Base-by-base conservation (phyloP, 352 stramenopile genomes). In the Phytophthora sansomeana region DNA sequence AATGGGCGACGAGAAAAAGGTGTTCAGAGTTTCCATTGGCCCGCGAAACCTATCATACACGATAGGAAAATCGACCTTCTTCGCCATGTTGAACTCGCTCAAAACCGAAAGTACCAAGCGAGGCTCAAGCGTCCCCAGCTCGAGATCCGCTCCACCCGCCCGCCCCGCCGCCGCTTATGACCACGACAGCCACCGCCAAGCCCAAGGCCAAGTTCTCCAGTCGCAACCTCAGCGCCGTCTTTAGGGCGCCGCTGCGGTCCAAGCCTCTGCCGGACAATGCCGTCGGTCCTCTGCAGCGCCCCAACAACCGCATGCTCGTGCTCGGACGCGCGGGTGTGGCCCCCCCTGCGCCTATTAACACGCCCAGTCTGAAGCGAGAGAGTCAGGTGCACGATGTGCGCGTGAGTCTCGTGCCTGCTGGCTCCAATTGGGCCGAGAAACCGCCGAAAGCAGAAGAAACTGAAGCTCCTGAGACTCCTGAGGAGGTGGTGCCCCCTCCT, bases 311-410 rank as follows among this genome's bases (percentile, higher is more conserved):
- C 58, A 84, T 90, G 80, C 66, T 90, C 33, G 80, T 92, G 56
- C 67, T 92, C 43, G 73, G 75, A 16, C 63, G 55, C 13, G 50
- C 72, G 24, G 48, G 62, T 11, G 67, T 73, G n/a, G 58, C 76
- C 0, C 67, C 80, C 26, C 85, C 85, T 17, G 74, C 83, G n/a
- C 85, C 87, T 1, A 81, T 93, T 62, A 95, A 95, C 69, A 92
- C 87, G 26, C 81, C 81, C 13, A 95, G 85, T 67, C 60, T 92
- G 16, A 86, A 85, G 49, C 80, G 79, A 41, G 83, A 93, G 50
- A 78, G 78, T 55, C 72, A 80, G n/a, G 63, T 65, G 19, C 70
- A 83, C 30, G 67, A 87, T 48, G 57, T 73, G 14, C 55, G 67
- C n/a, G 75, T 82, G 50, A 75, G 52, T 50, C 61, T 84, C 4